phyloP scores from a whole-genome alignment of 192 early-diverging fungal species.

The Mortierella antarctica region DNA sequence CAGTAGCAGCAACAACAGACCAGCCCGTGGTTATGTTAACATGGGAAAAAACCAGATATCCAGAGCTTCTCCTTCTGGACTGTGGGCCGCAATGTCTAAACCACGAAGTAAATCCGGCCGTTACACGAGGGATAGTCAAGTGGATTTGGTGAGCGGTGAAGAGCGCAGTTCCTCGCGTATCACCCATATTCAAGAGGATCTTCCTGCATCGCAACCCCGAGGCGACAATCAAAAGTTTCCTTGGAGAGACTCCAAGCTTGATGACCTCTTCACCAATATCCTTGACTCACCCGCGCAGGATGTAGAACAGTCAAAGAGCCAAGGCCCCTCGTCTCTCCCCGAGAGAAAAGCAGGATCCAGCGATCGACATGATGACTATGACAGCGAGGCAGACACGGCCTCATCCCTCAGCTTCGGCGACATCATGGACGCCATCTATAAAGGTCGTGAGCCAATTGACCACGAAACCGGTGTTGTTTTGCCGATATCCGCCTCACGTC shows the following conservation, averaged over 20 bases:
- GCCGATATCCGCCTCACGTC: conserved; percentile 1
- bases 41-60: conserved; percentile 8
- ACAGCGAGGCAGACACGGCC: conserved; percentile 4
- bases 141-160: neutral
- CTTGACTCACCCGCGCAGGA: conserved; percentile 4
- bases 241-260: conserved; percentile 35
- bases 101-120: neutral
- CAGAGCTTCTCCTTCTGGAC: neutral
- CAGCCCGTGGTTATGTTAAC: conserved; percentile 29
- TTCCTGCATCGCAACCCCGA: conserved; percentile 2
- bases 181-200: conserved; percentile 5
- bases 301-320: conserved; percentile 10
- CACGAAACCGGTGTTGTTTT: neutral
- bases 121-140: neutral
- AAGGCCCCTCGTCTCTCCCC: neutral
- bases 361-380: neutral
- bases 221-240: conserved; percentile 21
- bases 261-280: conserved; percentile 36
- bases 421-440: conserved; percentile 27
- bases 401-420: conserved; percentile 29
- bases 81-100: too few species aligned
- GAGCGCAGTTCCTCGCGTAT: conserved; percentile 8
- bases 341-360: neutral
- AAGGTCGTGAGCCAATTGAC: conserved; percentile 13
- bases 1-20: neutral